phyloP scores from a whole-genome alignment of 805 yeast genomes.

The Wickerhamomyces strasburgensis region DNA sequence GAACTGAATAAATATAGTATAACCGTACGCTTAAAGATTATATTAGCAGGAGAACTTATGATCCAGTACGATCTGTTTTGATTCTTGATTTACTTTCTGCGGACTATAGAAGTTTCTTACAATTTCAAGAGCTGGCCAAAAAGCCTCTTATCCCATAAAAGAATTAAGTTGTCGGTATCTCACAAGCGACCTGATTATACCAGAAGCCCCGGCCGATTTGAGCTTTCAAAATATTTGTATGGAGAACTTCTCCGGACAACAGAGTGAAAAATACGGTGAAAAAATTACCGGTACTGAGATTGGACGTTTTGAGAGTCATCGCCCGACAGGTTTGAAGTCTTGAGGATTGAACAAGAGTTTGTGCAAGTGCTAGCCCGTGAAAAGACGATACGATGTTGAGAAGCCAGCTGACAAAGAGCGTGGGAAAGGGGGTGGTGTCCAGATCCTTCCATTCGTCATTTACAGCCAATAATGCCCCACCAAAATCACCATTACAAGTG shows the following conservation, averaged over 20 bases:
- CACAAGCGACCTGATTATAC: neutral
- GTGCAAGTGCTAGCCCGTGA: no score
- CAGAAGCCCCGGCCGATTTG: neutral
- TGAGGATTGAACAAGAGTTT: conserved; percentile 9
- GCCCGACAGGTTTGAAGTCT: no score
- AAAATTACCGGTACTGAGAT: neutral
- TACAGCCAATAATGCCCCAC: conserved; percentile 25
- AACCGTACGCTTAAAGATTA: no score
- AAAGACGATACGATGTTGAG: conserved; percentile 3
- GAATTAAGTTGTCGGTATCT: no score
- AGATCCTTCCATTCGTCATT: conserved; percentile 24
- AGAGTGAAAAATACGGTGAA: neutral
- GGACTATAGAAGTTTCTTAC: no score
- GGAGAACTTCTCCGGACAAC: neutral
- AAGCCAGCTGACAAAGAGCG: conserved; percentile 2
- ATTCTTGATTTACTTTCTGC: no score
- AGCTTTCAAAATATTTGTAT: neutral
- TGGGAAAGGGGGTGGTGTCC: conserved; percentile 2
- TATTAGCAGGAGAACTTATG: no score
- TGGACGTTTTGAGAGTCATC: neutral
- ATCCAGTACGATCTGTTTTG: no score
- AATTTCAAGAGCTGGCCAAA: no score
- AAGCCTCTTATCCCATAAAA: no score
- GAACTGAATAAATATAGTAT: no score
- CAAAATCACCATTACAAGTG: conserved; percentile 81